Evolutionary conservation across 257 asterid species (phyloP), one percentile per base, ranked within the genome.

Genomic region (Coffea eugenioides): DNA sequence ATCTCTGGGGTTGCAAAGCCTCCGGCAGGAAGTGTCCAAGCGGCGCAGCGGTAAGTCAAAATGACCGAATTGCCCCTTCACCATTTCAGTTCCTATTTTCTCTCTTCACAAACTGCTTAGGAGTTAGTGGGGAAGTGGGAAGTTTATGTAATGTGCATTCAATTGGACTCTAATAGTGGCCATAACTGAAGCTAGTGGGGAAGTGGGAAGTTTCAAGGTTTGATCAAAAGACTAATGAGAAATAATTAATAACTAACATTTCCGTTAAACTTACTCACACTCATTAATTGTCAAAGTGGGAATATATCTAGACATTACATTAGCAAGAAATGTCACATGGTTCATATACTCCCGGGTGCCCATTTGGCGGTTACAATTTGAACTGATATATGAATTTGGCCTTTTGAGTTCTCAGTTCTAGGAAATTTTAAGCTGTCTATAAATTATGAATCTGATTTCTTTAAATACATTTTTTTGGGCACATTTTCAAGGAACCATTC

Each of bases 1-100:
- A 76, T 73, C 78, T 92, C 78, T 92, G 97, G 97, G 85, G 85
- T 18, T 92, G 96, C 83, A 92, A 92, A 83, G 77, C 54, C 48
- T 75, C 88, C 14, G 75, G 85, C 83, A 74, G 18, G 12, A 82
- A 54, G 25, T 92, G 97, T 27, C 91, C 94, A 6, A 23, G 11
- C 11, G 97, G 97, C 10, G 86, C 83, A 0, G 89, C 96, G 83
- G 97, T 92, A 88, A 65, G 54, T 25, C 15, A 3, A 72, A 71
- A 25, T 25, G 27, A 71, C 73, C 8, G 11, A n/a, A 59, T 9
- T 31, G 21, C 54, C 82, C 79, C 79, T 27, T 59, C 45, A 25
- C 45, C 5, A 39, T 74, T 18, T 45, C 48, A 23, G 18, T n/a
- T 20, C 10, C 6, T 20, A 2, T 6, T 9, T 9, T 46, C 51